Conservation (phyloP, 2,329 filamentous ascomycete species). For the Cercospora sp. region DNA sequence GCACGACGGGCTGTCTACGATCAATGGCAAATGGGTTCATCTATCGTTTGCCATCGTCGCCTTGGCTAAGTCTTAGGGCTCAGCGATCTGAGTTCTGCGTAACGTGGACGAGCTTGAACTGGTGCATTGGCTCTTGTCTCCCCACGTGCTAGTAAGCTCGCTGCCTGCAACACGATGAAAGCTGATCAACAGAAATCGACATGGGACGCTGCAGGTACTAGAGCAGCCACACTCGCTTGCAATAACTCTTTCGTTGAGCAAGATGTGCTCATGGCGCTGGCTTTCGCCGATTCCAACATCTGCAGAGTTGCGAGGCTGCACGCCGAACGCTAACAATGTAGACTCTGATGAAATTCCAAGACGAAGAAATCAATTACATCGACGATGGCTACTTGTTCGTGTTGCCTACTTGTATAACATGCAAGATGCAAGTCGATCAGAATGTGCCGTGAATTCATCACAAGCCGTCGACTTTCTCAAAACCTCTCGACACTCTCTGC, state of each 20-base stretch:
- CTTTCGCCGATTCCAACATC: background rate
- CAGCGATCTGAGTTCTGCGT: background rate
- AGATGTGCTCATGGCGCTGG: background rate
- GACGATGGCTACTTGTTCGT: background rate
- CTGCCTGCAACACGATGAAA: background rate
- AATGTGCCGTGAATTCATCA: background rate
- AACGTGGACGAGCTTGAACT: background rate
- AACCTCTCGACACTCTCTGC: background rate
- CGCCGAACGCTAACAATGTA: background rate
- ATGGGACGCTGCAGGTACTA: background rate
- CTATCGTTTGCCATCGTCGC: background rate
- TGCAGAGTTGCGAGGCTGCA: background rate
- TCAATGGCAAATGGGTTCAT: background rate
- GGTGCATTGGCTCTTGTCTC: background rate
- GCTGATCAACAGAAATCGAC: background rate
- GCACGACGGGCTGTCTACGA: background rate
- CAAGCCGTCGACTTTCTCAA: background rate
- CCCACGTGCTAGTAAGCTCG: background rate
- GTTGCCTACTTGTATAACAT: background rate
- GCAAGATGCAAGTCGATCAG: background rate
- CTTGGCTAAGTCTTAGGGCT: background rate
- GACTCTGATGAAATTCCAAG: background rate
- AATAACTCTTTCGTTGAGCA: background rate
- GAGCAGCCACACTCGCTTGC: background rate
- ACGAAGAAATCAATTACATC: background rate